These are phyloP conservation scores for Vitis hybrid DNA, from an alignment of 177 flowering plant species.

Conservation along the genomic window DNA sequence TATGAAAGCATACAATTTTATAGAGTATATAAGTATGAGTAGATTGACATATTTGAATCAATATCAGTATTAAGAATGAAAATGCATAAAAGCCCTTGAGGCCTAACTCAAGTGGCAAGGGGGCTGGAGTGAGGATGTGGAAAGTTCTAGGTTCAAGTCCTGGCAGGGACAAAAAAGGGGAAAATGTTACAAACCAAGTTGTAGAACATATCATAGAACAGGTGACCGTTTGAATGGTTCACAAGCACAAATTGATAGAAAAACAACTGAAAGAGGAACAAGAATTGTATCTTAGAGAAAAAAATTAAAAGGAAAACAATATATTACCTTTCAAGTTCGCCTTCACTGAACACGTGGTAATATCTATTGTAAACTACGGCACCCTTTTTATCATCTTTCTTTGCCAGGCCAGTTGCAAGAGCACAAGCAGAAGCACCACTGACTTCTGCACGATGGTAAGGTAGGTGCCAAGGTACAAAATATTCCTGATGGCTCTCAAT, in stretches of 20 bases:
- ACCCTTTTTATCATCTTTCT: conserved; percentile 89
- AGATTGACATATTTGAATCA: too few species aligned
- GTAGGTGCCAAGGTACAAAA: conserved; percentile 99
- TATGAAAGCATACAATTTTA: too few species aligned
- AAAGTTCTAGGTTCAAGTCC: too few species aligned
- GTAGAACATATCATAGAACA: too few species aligned
- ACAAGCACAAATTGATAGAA: not conserved
- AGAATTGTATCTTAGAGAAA: not conserved
- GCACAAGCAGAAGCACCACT: conserved; percentile 83
- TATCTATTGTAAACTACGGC: conserved; percentile 94
- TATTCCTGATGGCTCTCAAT: conserved; percentile 67
- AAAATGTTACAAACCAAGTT: too few species aligned
- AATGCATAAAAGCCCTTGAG: too few species aligned
- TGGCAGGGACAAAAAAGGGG: too few species aligned
- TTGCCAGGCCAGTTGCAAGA: conserved; percentile 80
- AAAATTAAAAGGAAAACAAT: not conserved
- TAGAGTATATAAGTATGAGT: not conserved
- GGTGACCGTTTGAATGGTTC: not conserved
- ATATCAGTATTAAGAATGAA: too few species aligned
- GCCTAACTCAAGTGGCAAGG: too few species aligned
- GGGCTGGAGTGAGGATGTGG: too few species aligned
- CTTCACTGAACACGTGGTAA: conserved; percentile 92
- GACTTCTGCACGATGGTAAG: conserved; percentile 95
- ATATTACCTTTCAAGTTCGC: conserved; percentile 89
- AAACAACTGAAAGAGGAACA: not conserved